These are phyloP conservation scores for Pascua guehoae DNA, from an alignment of 1,284 basidiomycete genomes.

Conservation along the genomic window DNA sequence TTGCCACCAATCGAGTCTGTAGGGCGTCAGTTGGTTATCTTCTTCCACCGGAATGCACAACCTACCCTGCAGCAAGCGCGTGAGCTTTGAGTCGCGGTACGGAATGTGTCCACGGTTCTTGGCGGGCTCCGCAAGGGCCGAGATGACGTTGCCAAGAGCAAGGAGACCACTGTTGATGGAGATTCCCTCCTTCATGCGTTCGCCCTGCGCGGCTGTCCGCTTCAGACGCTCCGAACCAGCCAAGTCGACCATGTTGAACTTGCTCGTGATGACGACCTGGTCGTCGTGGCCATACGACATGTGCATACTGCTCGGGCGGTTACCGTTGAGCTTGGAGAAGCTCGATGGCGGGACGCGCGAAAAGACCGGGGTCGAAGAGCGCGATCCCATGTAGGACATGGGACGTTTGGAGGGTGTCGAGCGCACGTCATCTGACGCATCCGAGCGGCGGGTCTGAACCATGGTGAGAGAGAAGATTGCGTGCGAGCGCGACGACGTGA, in stretches of 20 bases:
- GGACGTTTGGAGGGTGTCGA: constrained; percentile 21
- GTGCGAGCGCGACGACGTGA: constrained; percentile 94
- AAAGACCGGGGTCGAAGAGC: constrained; percentile 20
- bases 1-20: constrained; percentile 94
- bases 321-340: constrained; percentile 18
- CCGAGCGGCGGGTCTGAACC: constrained; percentile 58
- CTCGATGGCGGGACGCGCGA: constrained; percentile 15
- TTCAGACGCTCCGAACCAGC: constrained; percentile 96
- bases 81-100: constrained; percentile 96
- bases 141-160: constrained; percentile 96
- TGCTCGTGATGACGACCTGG: constrained; percentile 86
- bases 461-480: constrained; percentile 97
- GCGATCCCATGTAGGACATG: constrained; percentile 14
- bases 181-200: constrained; percentile 94
- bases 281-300: constrained; percentile 60
- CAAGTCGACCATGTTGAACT: constrained; percentile 98
- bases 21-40: constrained; percentile 1
- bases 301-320: constrained; percentile 64
- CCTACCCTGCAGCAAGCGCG: constrained; percentile 71
- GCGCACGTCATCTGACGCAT: constrained; percentile 6
- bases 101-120: constrained; percentile 67
- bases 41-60: neutral
- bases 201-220: constrained; percentile 86
- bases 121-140: constrained; percentile 88
- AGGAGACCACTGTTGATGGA: constrained; percentile 95